Evolutionary conservation across 2,329 filamentous ascomycete species (phyloP).

Genomic region (Davidsoniella eucalypti): DNA sequence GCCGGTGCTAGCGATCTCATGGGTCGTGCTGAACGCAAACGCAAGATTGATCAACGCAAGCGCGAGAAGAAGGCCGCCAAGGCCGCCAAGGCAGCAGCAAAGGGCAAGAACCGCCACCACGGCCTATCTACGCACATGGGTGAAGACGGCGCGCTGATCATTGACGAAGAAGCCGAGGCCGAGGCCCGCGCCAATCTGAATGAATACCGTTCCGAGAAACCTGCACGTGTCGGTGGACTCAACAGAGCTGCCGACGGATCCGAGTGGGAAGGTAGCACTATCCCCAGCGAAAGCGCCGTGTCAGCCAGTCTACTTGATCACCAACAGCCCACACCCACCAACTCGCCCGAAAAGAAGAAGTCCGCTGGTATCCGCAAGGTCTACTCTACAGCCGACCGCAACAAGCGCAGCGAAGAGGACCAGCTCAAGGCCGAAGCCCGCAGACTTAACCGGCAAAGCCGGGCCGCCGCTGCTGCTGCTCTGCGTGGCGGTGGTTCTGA

Average conservation of each 20-base stretch:
- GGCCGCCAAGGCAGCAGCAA: slow-evolving; percentile 19
- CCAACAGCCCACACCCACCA: slow-evolving; percentile 39
- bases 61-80: slow-evolving; percentile 22
- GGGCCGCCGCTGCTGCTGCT: slow-evolving; percentile 15
- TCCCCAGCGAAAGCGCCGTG: slow-evolving; percentile 49
- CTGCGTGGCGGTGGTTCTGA: slow-evolving; percentile 11
- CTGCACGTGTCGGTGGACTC: slow-evolving; percentile 74
- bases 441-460: slow-evolving; percentile 36
- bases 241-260: slow-evolving; percentile 70
- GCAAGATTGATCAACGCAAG: slow-evolving; percentile 33
- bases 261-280: slow-evolving; percentile 57
- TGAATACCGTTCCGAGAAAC: slow-evolving; percentile 71
- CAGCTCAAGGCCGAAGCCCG: slow-evolving; percentile 39
- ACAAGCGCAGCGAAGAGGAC: slow-evolving; percentile 33
- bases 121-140: slow-evolving; percentile 27
- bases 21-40: slow-evolving; percentile 39
- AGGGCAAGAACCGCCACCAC: slow-evolving; percentile 20
- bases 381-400: slow-evolving; percentile 42
- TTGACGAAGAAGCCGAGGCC: slow-evolving; percentile 45
- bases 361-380: slow-evolving; percentile 42
- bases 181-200: slow-evolving; percentile 53
- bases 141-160: slow-evolving; percentile 40
- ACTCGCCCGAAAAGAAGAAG: slow-evolving; percentile 30
- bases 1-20: slow-evolving; percentile 39
- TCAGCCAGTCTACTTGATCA: slow-evolving; percentile 42